Base-by-base conservation (phyloP, 2,329 filamentous ascomycete genomes). In the Gaeumannomyces tritici region DNA sequence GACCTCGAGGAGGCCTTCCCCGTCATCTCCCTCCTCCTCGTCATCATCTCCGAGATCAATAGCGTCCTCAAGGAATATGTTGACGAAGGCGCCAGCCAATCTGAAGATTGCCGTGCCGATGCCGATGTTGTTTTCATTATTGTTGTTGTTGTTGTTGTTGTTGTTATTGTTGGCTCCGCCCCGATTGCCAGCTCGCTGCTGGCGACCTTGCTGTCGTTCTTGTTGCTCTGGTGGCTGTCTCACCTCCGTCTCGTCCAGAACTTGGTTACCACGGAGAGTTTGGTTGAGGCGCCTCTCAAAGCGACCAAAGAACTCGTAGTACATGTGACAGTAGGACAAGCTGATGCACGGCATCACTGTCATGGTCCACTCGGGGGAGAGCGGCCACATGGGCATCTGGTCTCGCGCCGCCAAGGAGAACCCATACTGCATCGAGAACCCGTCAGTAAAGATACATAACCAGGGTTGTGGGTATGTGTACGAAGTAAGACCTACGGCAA, bases 301-400 rank as follows among this genome's bases (percentile, higher is more conserved):
- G 1, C 73, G 71, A 11, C 75, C 74, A 31, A 82, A 76, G 28
- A 83, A 68, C 60, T 76, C 74, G 64, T 75, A 74, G 68, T 85
- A 83, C 11, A 78, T 65, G 55, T 78, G 69, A 56, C 77, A 69
- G 65, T 79, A 80, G n/a, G 70, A 65, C 12, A 75, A 66, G 63
- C 74, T 74, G 59, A 77, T 59, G 35, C 68, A 77, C 0, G 83
- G 83, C 64, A 83, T 78, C 3, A 80, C 65, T 1, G 78, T 73
- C 61, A 84, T 70, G n/a, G 77, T 79, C 63, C 82, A 78, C 54
- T 77, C 74, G 0, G 81, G 79, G 0, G 81, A 80, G 0, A 82
- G 82, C 0, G 83, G 83, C 83, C 83, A 85, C 18, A 70, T 68
- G 26, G 80, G 72, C 59, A 79, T 73, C n/a, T 77, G 69, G 55